Conservation (phyloP, 768 basidiomycete genomes). For the Tylopilus plumbeoviolaceoides region DNA sequence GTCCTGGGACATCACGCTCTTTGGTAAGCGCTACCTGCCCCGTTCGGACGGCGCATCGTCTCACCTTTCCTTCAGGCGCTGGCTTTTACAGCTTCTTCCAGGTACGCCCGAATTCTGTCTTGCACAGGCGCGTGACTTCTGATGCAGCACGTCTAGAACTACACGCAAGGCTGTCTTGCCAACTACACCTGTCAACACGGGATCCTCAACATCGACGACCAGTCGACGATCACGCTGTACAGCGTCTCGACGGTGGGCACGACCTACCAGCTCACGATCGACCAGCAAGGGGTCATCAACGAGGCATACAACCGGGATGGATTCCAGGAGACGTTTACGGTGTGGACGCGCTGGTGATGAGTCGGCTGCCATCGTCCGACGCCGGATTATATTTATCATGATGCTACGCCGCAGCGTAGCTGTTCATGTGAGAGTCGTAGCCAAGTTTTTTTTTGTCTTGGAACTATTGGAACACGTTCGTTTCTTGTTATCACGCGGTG, state of each 20-base stretch:
- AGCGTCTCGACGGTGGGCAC: constrained; percentile 47
- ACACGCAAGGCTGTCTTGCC: constrained; percentile 36
- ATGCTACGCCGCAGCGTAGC: too few species aligned
- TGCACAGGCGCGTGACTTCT: too few species aligned
- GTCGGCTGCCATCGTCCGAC: too few species aligned
- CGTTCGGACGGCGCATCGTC: neutral
- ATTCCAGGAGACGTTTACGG: constrained; percentile 39
- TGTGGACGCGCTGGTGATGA: constrained; percentile 28
- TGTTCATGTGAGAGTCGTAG: too few species aligned
- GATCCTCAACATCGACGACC: constrained; percentile 39
- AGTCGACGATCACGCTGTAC: constrained; percentile 40
- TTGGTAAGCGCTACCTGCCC: constrained; percentile 28
- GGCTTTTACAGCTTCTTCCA: constrained; percentile 54
- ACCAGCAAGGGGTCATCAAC: constrained; percentile 32
- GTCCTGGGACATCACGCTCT: constrained; percentile 42
- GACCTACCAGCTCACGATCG: constrained; percentile 39
- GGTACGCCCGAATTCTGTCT: constrained; percentile 18
- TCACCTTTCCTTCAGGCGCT: constrained; percentile 31
- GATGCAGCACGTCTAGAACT: constrained; percentile 30
- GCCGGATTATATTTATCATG: too few species aligned
- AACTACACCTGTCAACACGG: constrained; percentile 39
- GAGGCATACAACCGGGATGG: constrained; percentile 39
- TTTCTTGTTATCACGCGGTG: too few species aligned
- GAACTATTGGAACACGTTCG: too few species aligned
- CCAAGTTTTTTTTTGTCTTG: too few species aligned